Evolutionary conservation across 352 stramenopile species (phyloP).

Genomic region (Phytophthora foliorum): DNA sequence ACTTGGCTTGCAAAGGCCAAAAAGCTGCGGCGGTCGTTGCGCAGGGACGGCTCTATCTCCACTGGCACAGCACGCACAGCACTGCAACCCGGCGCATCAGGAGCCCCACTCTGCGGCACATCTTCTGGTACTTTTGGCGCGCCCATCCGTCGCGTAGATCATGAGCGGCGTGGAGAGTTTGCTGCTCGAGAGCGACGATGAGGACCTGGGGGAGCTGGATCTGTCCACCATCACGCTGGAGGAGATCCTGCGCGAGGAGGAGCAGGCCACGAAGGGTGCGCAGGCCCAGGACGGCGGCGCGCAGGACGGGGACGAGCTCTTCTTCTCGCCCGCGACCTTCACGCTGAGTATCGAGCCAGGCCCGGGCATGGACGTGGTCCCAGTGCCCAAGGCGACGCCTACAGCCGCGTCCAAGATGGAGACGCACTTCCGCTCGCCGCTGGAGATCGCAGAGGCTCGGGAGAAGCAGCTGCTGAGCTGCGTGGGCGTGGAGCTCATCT

Average conservation of each 20-base stretch:
- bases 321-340: conserved; percentile 81
- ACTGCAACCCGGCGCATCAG: conserved; percentile 1
- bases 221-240: conserved; percentile 75
- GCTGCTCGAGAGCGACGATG: conserved; percentile 73
- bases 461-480: conserved; percentile 87
- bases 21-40: conserved; percentile 4
- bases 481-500: conserved; percentile 85
- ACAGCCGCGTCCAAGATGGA: conserved; percentile 20
- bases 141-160: background rate
- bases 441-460: conserved; percentile 83
- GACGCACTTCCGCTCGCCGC: conserved; percentile 61
- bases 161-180: conserved; percentile 71
- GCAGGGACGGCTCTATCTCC: conserved; percentile 14
- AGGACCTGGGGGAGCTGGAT: conserved; percentile 74
- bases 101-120: background rate
- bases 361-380: conserved; percentile 75
- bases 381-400: conserved; percentile 16
- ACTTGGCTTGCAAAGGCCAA: conserved; percentile 16
- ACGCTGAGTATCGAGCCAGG: conserved; percentile 67
- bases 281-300: conserved; percentile 17
- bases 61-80: background rate
- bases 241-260: conserved; percentile 79
- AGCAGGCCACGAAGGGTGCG: conserved; percentile 48
- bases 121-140: background rate
- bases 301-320: conserved; percentile 63